Conservation (phyloP, 1,284 basidiomycete species). For the Cutaneotrichosporon mucoides region DNA sequence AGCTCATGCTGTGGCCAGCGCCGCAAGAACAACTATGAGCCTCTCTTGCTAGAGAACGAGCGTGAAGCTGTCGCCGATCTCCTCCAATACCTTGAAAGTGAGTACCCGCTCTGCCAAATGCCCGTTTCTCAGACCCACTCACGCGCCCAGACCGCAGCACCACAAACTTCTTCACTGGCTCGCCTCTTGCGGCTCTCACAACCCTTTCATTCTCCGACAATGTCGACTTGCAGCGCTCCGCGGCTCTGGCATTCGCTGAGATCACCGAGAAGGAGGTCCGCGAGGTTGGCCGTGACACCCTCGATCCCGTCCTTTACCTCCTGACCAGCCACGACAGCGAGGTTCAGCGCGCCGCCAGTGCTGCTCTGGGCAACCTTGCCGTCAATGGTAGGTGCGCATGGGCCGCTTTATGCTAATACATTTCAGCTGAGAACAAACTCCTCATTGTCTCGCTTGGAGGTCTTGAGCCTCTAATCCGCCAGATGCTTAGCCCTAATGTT, state of each 20-base stretch:
- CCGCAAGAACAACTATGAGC: constrained; percentile 72
- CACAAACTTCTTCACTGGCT: constrained; percentile 92
- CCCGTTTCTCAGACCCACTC: too few species aligned
- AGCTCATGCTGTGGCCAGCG: constrained; percentile 45
- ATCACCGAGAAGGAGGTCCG: constrained; percentile 99
- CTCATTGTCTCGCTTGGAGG: constrained; percentile 98
- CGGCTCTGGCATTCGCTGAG: constrained; percentile 97
- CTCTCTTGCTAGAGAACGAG: constrained; percentile 93
- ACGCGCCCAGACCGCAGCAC: constrained; percentile 74
- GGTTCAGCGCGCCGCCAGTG: constrained; percentile 96
- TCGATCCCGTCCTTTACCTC: constrained; percentile 97
- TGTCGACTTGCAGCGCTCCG: constrained; percentile 96
- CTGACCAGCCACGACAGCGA: constrained; percentile 97
- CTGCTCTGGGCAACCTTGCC: constrained; percentile 96
- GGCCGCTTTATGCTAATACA: constrained; percentile 3
- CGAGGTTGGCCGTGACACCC: constrained; percentile 91
- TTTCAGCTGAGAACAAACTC: constrained; percentile 94
- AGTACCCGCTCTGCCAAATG: constrained; percentile 35
- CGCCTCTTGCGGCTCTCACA: constrained; percentile 86
- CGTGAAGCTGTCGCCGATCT: constrained; percentile 97
- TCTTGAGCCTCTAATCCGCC: constrained; percentile 94
- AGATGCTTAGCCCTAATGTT: constrained; percentile 96
- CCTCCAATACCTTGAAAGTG: constrained; percentile 96
- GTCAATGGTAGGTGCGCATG: constrained; percentile 67
- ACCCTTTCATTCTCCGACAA: constrained; percentile 99